Conservation (phyloP, 495 filamentous ascomycete species). For the Staphylotrichum tortipilum region DNA sequence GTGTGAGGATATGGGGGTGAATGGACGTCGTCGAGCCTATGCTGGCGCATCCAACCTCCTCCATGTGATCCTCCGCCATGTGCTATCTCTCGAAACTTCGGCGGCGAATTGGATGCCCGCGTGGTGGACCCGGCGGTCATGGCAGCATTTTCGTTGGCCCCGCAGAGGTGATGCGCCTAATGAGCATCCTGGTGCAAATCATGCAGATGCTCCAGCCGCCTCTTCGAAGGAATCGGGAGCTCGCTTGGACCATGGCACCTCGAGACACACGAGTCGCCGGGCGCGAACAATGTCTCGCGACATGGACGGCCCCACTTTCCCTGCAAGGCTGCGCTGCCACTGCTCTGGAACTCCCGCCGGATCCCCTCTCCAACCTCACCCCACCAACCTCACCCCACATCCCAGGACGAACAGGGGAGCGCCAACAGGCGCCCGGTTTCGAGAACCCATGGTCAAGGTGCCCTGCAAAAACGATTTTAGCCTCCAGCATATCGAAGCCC, state of each 20-base stretch:
- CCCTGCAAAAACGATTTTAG: constrained; percentile 10
- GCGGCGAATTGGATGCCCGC: constrained; percentile 11
- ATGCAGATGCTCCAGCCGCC: constrained; percentile 9
- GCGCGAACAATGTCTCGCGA: not conserved
- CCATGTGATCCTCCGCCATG: constrained; percentile 1
- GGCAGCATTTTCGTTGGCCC: constrained; percentile 17
- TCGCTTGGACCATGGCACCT: not conserved
- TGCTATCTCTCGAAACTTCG: constrained; percentile 19
- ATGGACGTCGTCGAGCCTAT: no score
- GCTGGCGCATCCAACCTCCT: not conserved
- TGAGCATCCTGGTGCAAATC: constrained; percentile 15
- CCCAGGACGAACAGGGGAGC: not conserved
- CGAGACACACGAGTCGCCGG: not conserved
- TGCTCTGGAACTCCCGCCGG: not conserved
- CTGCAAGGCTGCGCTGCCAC: not conserved
- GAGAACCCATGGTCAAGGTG: constrained; percentile 12
- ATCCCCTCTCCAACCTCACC: no score
- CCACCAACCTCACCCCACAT: no score
- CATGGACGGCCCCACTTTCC: not conserved
- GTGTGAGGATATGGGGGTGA: no score
- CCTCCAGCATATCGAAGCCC: constrained; percentile 7
- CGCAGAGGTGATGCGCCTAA: constrained; percentile 18
- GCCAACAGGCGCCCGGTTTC: constrained; percentile 17
- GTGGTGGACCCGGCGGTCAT: constrained; percentile 1
- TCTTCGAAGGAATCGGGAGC: constrained; percentile 1